Evolutionary conservation across 2,329 filamentous ascomycete species (phyloP), one percentile per base, ranked within the genome.

Genomic region (Aureobasidium sp.): DNA sequence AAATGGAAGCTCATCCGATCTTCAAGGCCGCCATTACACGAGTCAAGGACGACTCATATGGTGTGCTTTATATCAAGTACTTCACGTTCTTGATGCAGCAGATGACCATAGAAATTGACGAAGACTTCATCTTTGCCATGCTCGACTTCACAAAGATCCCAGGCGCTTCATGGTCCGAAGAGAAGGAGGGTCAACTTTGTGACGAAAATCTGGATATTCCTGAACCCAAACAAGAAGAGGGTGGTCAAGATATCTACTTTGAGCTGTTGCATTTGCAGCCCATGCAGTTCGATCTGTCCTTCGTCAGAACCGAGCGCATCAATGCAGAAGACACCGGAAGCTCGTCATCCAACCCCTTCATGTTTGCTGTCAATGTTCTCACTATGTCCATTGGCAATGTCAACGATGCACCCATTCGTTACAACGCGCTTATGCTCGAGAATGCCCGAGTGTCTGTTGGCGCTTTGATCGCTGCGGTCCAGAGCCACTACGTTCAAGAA

Each of bases 351-450:
- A 99, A 96, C 71, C 95, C 95, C 0, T 82, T 99, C 73, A 97
- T 97, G 92, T 99, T 97, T 78, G 92, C 97, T 72, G 86, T 97
- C 73, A 97, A 99, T 71, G 90, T 97, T 67, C 86, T 99, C 79
- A 97, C 95, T 0, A 99, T 99, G 94, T 96, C 94, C 15, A 94
- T 99, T 69, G 94, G 94, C 66, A 99, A 99, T 69, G 91, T 99
- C 79, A 99, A 99, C 69, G 95, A 99, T 75, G 94, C 94, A 7
- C 95, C 94, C 0, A 86, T 99, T 59, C 87, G 91, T 52, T 86
- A 99, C 72, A 99, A 97, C 65, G 91, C 94, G 1, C 79, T 99
- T 29, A 89, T 99, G 78, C 78, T 99, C 29, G 94, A 99, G 74
- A 99, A 99, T 69, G 92, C 94, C 48, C 86, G 94, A 32, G 89